Evolutionary conservation across 129 eudicot genomes (phyloP), one percentile per base, ranked within the genome.

Genomic region (Flaveria linearis): DNA sequence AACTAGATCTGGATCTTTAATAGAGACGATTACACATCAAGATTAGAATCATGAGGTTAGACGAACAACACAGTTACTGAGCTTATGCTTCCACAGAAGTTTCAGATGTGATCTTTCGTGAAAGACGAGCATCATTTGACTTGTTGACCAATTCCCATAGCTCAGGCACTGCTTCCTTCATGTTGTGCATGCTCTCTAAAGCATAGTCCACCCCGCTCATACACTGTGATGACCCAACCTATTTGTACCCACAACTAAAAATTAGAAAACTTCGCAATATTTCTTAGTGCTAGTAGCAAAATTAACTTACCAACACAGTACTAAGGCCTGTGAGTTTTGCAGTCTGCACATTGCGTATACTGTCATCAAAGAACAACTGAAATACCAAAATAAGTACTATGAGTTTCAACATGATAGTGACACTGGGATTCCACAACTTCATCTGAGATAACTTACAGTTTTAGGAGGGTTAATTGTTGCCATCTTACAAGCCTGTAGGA

Each of bases 331-430:
- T 28, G 50, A 66, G 45, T 53, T 84, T 89, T 6, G 88, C 90
- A 47, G 89, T 82, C 57, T 89, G 88, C 70, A 95, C 23, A 77
- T 95, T 95, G 60, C 96, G 96, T 17, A 83, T 56, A 26, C 97
- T 90, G 71, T 93, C 98, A 69, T 93, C 97, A 45, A 93, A 93
- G 85, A 95, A 95, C 78, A 95, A 61, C 99, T 95, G 90, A 45
- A 55, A 82, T 10, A 60, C 47, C 69, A 69, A 72, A 63, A 62
- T 39, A 36, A 36, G 41, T 36, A 36, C 7, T 36, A 4, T 36
- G 41, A 36, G 41, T 36, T 36, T 36, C 41, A 36, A 36, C 41
- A 36, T 36, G 41, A 36, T 36, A 36, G 41, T 5, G 41, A 36
- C 41, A 36, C 41, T 36, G 41, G 0, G 5, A 36, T 36, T 36